Evolutionary conservation across 495 filamentous ascomycete genomes (phyloP).

Genomic region (Hypoxylon subgilvum): DNA sequence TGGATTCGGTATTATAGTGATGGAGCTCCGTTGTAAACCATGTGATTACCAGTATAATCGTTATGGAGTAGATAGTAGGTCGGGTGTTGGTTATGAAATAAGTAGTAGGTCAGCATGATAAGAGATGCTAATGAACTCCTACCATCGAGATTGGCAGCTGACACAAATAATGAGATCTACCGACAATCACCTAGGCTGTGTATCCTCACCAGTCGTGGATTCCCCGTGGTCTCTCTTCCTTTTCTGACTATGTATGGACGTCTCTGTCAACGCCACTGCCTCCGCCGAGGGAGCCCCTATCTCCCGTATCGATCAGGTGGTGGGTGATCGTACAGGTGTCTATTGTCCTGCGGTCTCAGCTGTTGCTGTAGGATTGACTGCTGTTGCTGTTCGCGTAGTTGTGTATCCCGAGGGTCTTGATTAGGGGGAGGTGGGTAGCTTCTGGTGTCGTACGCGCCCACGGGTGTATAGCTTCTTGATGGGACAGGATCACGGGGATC

Average conservation of each 20-base stretch:
- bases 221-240: not conserved
- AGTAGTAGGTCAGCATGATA: no score
- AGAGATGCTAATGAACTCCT: no score
- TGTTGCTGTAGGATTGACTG: slow-evolving; percentile 43
- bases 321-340: slow-evolving; percentile 39
- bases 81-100: no score
- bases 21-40: no score
- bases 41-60: no score
- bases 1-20: no score
- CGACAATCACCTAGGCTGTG: no score
- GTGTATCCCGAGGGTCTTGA: slow-evolving; percentile 39
- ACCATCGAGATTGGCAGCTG: no score
- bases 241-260: no score
- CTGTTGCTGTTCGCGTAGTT: slow-evolving; percentile 41
- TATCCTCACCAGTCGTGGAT: not conserved
- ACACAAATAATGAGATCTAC: no score
- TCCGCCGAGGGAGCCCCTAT: slow-evolving; percentile 22
- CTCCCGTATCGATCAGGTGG: slow-evolving; percentile 41
- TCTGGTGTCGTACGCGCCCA: slow-evolving; percentile 37
- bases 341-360: slow-evolving; percentile 43
- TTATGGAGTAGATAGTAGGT: no score
- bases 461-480: slow-evolving; percentile 41
- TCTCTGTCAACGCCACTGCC: no score
- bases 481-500: slow-evolving; percentile 43
- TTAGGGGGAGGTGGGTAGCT: slow-evolving; percentile 26